Evolutionary conservation across 306 rosid genomes (phyloP).

Genomic region (Gastrolobium bilobum): DNA sequence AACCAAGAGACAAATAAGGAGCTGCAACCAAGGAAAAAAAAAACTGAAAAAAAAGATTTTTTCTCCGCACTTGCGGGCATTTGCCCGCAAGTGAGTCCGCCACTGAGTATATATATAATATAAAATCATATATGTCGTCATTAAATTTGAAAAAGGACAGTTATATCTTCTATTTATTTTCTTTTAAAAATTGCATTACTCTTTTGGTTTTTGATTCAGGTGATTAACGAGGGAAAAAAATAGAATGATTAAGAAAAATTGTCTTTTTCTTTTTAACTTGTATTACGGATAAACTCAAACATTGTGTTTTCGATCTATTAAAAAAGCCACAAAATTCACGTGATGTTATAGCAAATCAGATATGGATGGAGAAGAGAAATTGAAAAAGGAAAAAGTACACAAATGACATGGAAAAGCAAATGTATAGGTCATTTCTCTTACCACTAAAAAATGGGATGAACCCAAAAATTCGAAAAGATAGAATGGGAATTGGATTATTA

Average conservation of each 20-base stretch:
- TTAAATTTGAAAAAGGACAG: not conserved
- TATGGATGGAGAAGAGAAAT: not conserved
- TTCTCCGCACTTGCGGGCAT: too few species aligned
- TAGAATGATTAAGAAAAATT: not conserved
- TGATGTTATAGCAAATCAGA: not conserved
- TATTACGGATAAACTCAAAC: not conserved
- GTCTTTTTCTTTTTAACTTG: not conserved
- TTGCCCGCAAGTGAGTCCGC: too few species aligned
- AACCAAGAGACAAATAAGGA: too few species aligned
- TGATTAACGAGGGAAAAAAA: not conserved
- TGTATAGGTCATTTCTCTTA: not conserved
- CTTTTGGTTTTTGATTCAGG: not conserved
- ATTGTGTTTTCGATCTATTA: not conserved
- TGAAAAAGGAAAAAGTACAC: not conserved
- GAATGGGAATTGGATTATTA: conserved; percentile 41
- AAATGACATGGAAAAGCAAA: conserved; percentile 24
- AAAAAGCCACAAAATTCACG: not conserved
- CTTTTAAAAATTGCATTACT: not conserved
- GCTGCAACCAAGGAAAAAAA: too few species aligned
- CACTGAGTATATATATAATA: too few species aligned
- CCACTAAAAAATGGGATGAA: not conserved
- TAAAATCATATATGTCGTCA: too few species aligned
- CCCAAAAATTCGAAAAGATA: not conserved
- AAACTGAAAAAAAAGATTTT: too few species aligned
- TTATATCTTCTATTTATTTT: not conserved